Evolutionary conservation across 495 filamentous ascomycete species (phyloP).

Genomic region (Pyronema domesticum): DNA sequence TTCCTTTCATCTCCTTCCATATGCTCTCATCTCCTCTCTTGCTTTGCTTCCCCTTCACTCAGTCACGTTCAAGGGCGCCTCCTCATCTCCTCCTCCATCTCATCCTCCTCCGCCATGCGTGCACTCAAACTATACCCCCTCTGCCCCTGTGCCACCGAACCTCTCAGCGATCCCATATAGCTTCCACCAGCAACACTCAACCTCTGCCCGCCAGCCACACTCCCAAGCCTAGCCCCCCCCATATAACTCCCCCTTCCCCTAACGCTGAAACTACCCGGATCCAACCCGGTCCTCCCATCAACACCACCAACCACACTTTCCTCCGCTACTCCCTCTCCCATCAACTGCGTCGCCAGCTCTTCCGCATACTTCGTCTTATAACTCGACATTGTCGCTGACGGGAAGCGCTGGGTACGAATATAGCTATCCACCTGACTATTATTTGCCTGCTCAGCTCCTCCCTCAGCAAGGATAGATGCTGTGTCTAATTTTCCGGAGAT

Average conservation of each 20-base stretch:
- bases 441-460: background rate
- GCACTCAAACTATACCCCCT: conserved; percentile 14
- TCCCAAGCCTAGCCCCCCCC: background rate
- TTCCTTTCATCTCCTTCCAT: no score
- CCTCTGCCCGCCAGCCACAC: conserved; percentile 3
- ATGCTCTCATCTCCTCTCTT: no score
- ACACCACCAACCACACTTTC: conserved; percentile 23
- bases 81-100: background rate
- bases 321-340: conserved; percentile 9
- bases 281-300: conserved; percentile 22
- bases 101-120: conserved; percentile 19
- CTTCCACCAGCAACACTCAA: background rate
- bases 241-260: background rate
- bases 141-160: conserved; percentile 6
- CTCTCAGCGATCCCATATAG: background rate
- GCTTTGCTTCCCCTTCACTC: no score
- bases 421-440: conserved; percentile 16
- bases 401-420: conserved; percentile 18
- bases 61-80: no score
- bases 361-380: conserved; percentile 20
- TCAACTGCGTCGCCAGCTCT: conserved; percentile 15
- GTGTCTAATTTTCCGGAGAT: background rate
- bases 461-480: background rate
- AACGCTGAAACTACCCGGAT: conserved; percentile 18
- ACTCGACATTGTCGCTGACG: conserved; percentile 10